Percentiles rank a stretch among this genome's conserved stretches.
phyloP scores from a whole-genome alignment of 148 eudicot genomes.

The Camellia lanceoleosa region DNA sequence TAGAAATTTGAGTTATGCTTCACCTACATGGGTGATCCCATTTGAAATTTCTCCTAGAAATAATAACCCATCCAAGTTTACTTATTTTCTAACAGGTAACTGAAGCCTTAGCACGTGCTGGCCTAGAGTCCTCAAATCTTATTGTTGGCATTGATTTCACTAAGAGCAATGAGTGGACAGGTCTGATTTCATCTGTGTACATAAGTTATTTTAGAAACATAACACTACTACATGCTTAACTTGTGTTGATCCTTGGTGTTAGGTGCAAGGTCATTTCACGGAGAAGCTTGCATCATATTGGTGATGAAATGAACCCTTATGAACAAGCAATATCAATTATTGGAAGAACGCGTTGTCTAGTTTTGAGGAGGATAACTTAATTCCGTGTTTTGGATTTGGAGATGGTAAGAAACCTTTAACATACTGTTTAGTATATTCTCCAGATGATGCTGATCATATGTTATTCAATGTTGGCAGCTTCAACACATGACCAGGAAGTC shows the following conservation, averaged over 20 bases:
- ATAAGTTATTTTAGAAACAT: background rate
- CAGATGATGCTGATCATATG: background rate
- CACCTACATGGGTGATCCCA: background rate
- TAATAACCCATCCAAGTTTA: background rate
- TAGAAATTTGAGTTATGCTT: background rate
- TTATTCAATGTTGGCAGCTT: slow-evolving; percentile 32
- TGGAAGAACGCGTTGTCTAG: slow-evolving; percentile 49
- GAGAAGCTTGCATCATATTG: slow-evolving; percentile 51
- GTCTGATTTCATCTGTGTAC: slow-evolving; percentile 21
- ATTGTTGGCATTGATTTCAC: slow-evolving; percentile 65
- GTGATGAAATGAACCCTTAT: slow-evolving; percentile 44
- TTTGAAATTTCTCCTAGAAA: background rate
- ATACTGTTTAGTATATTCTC: background rate
- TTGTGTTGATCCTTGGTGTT: background rate
- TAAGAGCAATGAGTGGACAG: slow-evolving; percentile 69
- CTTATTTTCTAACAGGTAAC: slow-evolving; percentile 34
- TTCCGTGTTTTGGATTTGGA: slow-evolving; percentile 65
- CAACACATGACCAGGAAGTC: slow-evolving; percentile 63
- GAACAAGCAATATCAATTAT: slow-evolving; percentile 61
- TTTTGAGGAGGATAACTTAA: slow-evolving; percentile 58
- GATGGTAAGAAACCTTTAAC: slow-evolving; percentile 30
- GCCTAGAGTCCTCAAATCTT: slow-evolving; percentile 56
- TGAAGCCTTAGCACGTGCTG: slow-evolving; percentile 57
- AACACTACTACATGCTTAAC: background rate
- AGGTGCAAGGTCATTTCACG: slow-evolving; percentile 55